Percentiles rank a stretch among this genome's conserved stretches.
These are phyloP conservation scores for Crataegus laevigata DNA, from an alignment of 306 rosid species.

Conservation along the genomic window DNA sequence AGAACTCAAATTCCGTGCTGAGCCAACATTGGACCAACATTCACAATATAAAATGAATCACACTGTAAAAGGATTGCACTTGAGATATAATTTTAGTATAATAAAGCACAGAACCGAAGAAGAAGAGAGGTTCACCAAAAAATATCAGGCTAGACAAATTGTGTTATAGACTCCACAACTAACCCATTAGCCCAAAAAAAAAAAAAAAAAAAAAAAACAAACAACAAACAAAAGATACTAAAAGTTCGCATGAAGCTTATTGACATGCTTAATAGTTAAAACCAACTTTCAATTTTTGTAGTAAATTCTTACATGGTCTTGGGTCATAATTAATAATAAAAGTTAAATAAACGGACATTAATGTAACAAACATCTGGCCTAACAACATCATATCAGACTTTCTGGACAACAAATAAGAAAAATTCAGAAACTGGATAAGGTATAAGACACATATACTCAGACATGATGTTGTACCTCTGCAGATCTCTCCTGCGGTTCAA, in stretches of 20 bases:
- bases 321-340: background rate
- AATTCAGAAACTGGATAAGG: background rate
- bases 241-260: background rate
- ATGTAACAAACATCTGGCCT: background rate
- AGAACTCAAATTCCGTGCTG: background rate
- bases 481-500: conserved; percentile 54
- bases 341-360: background rate
- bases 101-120: background rate
- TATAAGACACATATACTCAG: background rate
- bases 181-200: background rate
- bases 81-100: background rate
- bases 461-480: conserved; percentile 45
- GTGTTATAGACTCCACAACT: background rate
- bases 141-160: background rate
- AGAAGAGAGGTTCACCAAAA: background rate
- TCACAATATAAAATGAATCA: background rate
- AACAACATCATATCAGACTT: background rate
- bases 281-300: background rate
- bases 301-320: background rate
- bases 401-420: background rate
- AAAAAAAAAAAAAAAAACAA: too few species aligned
- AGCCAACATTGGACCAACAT: background rate
- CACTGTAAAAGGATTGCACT: background rate
- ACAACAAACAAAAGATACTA: too few species aligned
- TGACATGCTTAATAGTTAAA: background rate